Conservation (phyloP, 345 rosid species). For the Acer negundo region DNA sequence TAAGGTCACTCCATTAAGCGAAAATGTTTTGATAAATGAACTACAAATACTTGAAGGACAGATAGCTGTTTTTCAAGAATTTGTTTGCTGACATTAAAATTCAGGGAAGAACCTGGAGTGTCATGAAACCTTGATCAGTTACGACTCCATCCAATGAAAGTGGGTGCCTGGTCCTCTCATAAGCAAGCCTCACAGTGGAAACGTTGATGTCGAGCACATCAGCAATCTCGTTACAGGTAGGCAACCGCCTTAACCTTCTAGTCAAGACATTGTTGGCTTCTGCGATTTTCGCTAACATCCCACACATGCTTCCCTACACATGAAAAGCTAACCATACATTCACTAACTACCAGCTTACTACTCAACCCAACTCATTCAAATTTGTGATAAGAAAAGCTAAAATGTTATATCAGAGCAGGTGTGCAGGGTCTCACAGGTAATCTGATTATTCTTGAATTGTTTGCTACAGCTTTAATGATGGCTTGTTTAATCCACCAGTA, state of each 20-base stretch:
- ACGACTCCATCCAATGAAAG: constrained; percentile 42
- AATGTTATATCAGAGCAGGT: background rate
- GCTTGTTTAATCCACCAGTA: constrained; percentile 74
- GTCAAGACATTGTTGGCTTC: constrained; percentile 42
- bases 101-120: constrained; percentile 40
- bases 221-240: constrained; percentile 53
- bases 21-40: too few species aligned
- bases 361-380: constrained; percentile 5
- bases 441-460: constrained; percentile 50
- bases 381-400: background rate
- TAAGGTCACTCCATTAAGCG: background rate
- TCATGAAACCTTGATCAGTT: constrained; percentile 41
- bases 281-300: constrained; percentile 45
- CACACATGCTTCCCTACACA: constrained; percentile 56
- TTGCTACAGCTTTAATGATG: constrained; percentile 46
- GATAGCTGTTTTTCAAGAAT: too few species aligned
- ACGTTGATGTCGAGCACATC: constrained; percentile 41
- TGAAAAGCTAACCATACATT: constrained; percentile 51
- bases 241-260: constrained; percentile 35
- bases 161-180: constrained; percentile 40
- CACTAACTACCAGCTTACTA: constrained; percentile 49
- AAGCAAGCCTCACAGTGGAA: constrained; percentile 48
- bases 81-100: background rate
- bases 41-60: too few species aligned
- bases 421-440: constrained; percentile 47